Evolutionary conservation across 1,284 basidiomycete species (phyloP), one percentile per base, ranked within the genome.

Genomic region (Gymnopus androsaceus): DNA sequence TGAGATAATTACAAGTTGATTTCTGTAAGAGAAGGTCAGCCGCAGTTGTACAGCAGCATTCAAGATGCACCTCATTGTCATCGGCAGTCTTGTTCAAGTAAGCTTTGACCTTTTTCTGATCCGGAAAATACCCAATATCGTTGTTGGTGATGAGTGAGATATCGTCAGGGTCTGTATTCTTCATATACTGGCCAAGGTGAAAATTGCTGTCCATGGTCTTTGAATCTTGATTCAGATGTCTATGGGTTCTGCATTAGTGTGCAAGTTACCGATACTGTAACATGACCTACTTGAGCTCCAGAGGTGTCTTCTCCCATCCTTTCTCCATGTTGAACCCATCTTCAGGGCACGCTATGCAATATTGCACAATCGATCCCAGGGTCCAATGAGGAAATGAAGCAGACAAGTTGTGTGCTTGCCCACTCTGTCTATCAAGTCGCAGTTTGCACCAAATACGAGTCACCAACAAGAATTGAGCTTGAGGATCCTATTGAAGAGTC

Each of bases 391-490:
- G 55, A n/a, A 70, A 51, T 7, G 65, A 8, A 0, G 12, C 8
- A 28, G 67, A 64, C n/a, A 72, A 67, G 1, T 59, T 59, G 41
- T 69, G 66, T 7, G 46, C 56, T 25, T 69, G 67, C n/a, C 70
- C 70, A 28, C 56, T 52, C 2, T 64, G 61, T 40, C 62, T 64
- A 3, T 31, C 47, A 1, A 62, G 58, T 8, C 54, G 52, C 4
- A 71, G 44, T 1, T 60, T 6, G 0, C 59, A 47, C 63, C 66
- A 72, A 3, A 69, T 36, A 3, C 54, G 64, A 45, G 59, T 55
- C 19, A 66, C 65, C 2, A 61, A 51, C 0, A 56, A 48, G 41
- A 73, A 71, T 27, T 67, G 59, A 1, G 55, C 38, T 37, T 64
- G 63, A 12, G 52, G 56, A 52, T 66, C 56, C 66, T 67, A 48